A percentile compares a stretch with the other conserved stretches of the same genome.
phyloP scores from a whole-genome alignment of 2,329 filamentous ascomycete species.

The Cladosporium sphaerospermum region DNA sequence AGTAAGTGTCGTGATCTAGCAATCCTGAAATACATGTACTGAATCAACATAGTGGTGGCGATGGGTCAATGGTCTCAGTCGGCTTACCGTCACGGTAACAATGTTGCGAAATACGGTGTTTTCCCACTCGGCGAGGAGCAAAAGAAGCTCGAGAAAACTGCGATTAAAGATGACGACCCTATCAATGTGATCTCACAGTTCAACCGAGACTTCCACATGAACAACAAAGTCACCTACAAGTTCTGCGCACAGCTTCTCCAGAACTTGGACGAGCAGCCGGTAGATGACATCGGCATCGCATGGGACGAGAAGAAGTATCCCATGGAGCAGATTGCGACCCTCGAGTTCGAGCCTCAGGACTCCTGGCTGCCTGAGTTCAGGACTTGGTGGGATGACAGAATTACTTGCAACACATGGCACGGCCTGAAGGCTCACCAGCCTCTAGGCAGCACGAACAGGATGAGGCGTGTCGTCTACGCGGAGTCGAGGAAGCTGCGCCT shows the following conservation, averaged over 20 bases:
- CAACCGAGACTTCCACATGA: conserved; percentile 27
- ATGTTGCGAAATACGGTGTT: conserved; percentile 30
- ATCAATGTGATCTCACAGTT: conserved; percentile 30
- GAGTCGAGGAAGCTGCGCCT: conserved; percentile 36
- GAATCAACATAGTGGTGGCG: conserved; percentile 24
- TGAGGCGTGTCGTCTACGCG: conserved; percentile 37
- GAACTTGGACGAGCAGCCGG: conserved; percentile 30
- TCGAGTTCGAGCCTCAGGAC: conserved; percentile 38
- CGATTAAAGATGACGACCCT: conserved; percentile 24
- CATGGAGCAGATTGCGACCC: conserved; percentile 27
- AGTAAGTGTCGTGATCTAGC: conserved; percentile 16
- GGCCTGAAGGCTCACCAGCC: conserved; percentile 35
- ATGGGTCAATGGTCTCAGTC: conserved; percentile 31
- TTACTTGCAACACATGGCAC: conserved; percentile 37
- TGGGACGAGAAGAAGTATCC: conserved; percentile 31
- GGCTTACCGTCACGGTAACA: conserved; percentile 31
- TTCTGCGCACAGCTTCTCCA: conserved; percentile 31
- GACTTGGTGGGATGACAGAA: conserved; percentile 36
- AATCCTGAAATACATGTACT: background rate
- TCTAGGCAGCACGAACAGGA: conserved; percentile 35
- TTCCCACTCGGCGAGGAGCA: conserved; percentile 28
- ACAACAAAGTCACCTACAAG: conserved; percentile 30
- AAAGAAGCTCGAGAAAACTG: conserved; percentile 22
- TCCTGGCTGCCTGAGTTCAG: conserved; percentile 36
- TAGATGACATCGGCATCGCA: conserved; percentile 29